Base-by-base conservation (phyloP, 306 rosid genomes). In the Gleditsia sinensis region DNA sequence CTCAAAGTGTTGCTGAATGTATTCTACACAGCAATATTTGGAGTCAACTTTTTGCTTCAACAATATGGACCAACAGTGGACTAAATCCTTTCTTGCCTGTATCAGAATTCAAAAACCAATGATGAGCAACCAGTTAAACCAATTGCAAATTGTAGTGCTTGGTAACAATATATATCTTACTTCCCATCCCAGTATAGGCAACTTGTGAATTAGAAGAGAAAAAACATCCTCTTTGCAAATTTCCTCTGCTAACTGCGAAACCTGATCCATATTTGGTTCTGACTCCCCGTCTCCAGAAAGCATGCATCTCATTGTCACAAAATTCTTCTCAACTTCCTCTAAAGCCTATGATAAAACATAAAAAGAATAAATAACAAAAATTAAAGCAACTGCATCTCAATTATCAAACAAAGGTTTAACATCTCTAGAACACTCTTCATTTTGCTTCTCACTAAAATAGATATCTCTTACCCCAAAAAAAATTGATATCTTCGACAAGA, bases 251-350 rank as follows among this genome's bases (percentile, higher is more conserved):
- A 94, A 86, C 84, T 86, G 99, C 3, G 80, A 81, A 82, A 84
- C 87, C 76, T 94, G 99, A 45, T 94, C 97, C 75, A 64, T 28
- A 72, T 84, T 90, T 21, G 96, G 91, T 64, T 94, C 99, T 20
- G 90, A 81, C 84, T 92, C 99, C 16, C 88, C 97, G 27, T 94
- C 99, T 57, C 99, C 97, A 25, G 85, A 83, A 42, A 92, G 82
- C 99, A 94, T 80, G 72, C 89, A 78, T 84, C 86, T 90, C 99
- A 94, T 84, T 46, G 84, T 80, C 14, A 64, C 84, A 57, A 94
- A 90, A 84, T 92, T 90, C 88, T 92, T 94, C 72, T 92, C 99
- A 61, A 94, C 97, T 65, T 94, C 99, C 76, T 94, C 99, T 75
- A 90, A 64, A 65, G 96, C 97, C 99, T 94, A 74, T 46, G 43